Conservation (phyloP, 2,329 filamentous ascomycete genomes). For the Penicillium hesseltinei region DNA sequence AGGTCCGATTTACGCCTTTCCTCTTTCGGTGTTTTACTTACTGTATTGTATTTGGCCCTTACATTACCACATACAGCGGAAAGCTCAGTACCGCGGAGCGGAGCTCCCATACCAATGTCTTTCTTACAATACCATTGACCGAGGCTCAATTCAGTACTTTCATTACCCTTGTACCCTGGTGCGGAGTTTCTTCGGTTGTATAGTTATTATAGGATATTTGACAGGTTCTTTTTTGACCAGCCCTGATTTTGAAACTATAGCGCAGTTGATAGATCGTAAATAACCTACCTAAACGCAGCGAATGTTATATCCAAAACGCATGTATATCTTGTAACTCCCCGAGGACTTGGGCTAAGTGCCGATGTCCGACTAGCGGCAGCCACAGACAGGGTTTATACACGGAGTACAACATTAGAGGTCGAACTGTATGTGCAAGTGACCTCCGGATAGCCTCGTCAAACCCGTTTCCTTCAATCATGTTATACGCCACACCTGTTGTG, state of each 20-base stretch:
- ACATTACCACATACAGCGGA: slow-evolving; percentile 1
- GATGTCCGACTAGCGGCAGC: background rate
- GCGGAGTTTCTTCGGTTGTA: background rate
- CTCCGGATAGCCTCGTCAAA: background rate
- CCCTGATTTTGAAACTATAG: background rate
- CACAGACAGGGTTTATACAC: slow-evolving; percentile 3
- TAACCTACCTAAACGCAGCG: background rate
- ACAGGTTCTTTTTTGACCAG: background rate
- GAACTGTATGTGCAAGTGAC: slow-evolving; percentile 1
- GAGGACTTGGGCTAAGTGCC: background rate
- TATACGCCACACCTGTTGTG: background rate
- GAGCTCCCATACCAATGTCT: background rate
- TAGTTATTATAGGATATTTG: background rate
- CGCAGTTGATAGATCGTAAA: background rate
- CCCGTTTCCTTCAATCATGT: slow-evolving; percentile 3
- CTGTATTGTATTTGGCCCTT: background rate
- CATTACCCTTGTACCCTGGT: background rate
- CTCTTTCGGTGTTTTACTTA: slow-evolving; percentile 4
- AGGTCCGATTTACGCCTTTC: slow-evolving; percentile 6
- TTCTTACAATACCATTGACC: background rate
- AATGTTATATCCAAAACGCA: background rate
- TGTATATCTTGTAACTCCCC: slow-evolving; percentile 3
- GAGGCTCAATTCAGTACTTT: background rate
- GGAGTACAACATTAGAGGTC: background rate
- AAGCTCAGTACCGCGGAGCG: background rate